phyloP scores from a whole-genome alignment of 164 flowering plant species.

The Chimonanthus salicifolius region DNA sequence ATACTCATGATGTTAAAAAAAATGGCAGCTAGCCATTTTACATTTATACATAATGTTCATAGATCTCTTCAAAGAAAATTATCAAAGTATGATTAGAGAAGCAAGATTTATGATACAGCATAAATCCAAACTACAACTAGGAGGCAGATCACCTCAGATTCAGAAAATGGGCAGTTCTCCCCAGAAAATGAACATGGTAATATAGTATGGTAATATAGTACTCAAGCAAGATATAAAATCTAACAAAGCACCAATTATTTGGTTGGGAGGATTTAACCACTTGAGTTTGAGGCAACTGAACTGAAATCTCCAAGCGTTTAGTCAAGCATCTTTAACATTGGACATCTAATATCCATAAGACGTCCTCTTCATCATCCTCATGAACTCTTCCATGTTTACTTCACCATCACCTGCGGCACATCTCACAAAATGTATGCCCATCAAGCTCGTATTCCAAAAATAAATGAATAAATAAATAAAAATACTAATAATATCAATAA shows the following conservation, averaged over 20 bases:
- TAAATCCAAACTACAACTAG: neutral
- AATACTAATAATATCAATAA: too few relatives aligned
- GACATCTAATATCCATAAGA: conserved; percentile 3
- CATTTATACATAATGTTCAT: neutral
- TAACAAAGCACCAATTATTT: neutral
- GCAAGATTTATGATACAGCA: neutral
- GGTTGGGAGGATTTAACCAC: neutral
- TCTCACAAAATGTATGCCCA: neutral
- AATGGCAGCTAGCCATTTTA: neutral
- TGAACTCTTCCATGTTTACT: conserved; percentile 69
- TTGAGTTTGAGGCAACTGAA: neutral
- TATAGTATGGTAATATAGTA: too few relatives aligned
- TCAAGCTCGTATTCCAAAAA: neutral
- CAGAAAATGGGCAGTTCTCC: neutral
- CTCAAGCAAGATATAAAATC: neutral
- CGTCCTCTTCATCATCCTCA: conserved; percentile 87
- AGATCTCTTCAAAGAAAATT: too few relatives aligned
- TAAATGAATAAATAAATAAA: neutral
- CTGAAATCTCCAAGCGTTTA: neutral
- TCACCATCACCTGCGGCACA: conserved; percentile 80
- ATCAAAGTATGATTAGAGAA: neutral
- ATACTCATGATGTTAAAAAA: too few relatives aligned
- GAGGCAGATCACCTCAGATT: neutral
- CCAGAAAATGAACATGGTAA: neutral
- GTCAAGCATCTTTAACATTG: neutral